Conservation (phyloP, 768 basidiomycete genomes). For the Termitomyces sp. region DNA sequence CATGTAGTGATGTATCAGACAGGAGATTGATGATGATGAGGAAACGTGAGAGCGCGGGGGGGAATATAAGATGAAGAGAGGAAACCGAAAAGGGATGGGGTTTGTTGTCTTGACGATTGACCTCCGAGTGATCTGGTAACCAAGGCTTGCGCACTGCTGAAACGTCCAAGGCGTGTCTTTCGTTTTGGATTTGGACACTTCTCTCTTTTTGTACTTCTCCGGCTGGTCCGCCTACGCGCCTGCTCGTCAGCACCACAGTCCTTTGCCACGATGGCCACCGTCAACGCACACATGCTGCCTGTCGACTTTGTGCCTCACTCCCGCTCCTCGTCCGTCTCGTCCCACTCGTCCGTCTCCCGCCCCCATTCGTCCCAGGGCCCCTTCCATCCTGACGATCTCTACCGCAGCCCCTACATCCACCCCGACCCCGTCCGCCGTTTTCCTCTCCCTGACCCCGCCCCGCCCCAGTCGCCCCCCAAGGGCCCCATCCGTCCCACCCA, state of each 20-base stretch:
- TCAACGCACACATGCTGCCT: constrained; percentile 71
- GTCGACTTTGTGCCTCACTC: constrained; percentile 77
- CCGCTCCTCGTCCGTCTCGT: constrained; percentile 72
- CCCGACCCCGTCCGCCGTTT: constrained; percentile 35
- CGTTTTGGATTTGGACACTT: constrained; percentile 17
- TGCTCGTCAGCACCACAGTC: constrained; percentile 30
- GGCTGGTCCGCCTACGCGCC: constrained; percentile 53
- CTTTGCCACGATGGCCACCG: constrained; percentile 56
- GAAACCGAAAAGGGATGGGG: too few species aligned
- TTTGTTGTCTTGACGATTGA: constrained; percentile 40
- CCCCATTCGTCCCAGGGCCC: constrained; percentile 74
- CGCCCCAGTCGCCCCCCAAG: constrained; percentile 60
- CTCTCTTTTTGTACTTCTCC: constrained; percentile 22
- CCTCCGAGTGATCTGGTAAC: constrained; percentile 27
- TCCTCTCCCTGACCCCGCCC: background rate
- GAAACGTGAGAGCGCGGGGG: background rate
- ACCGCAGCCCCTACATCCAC: constrained; percentile 54
- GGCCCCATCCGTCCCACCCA: constrained; percentile 70
- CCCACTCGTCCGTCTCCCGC: constrained; percentile 66
- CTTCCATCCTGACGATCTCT: constrained; percentile 62
- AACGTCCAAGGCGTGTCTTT: constrained; percentile 8
- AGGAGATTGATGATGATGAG: background rate
- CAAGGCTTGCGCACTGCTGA: constrained; percentile 16
- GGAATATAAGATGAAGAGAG: constrained; percentile 8
- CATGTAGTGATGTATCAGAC: constrained; percentile 7